Base-by-base conservation (phyloP, 2,329 filamentous ascomycete genomes). In the Xylariaceae sp. region DNA sequence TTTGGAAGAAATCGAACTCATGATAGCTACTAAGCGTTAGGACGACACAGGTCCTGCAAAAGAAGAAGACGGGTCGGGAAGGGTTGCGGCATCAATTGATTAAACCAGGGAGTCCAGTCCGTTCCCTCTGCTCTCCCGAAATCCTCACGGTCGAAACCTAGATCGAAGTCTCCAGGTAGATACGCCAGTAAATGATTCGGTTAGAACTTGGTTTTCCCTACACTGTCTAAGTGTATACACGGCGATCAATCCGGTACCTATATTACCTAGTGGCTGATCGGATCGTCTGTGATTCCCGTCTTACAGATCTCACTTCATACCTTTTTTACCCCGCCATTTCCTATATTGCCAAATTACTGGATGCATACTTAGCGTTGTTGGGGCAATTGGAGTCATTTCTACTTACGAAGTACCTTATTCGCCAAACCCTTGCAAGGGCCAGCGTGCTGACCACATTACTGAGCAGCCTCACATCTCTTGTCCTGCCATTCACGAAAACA, bases 291-390 rank as follows among this genome's bases (percentile, higher is more conserved):
- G 26, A 45, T 54, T 34, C 51, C 57, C 53, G 51, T 56, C 50
- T 60, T 44, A 54, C 56, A 22, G 10, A 44, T 36, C 47, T 45
- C 32, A 49, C 19, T 16, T 16, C 16, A n/a, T 43, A 26, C 3
- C 21, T 16, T 13, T 12, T 43, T 29, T 53, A 54, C 59, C 59
- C 57, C 59, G 56, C 59, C 57, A 46, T 56, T 49, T 56, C 48
- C 57, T 51, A 55, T 42, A 47, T 48, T 46, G 53, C 56, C 53
- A 57, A 53, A 53, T 59, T 57, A 39, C 52, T 6, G 22, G n/a
- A 18, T 40, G 10, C 15, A 10, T 40, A 21, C 37, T 40, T 59
- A 57, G 52, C 40, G 53, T 37, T 47, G 26, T 36, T 47, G 32
- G 50, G 45, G 36, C 37, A 43, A 26, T 50, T 47, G 39, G 43